Conservation (phyloP, 768 basidiomycete species). For the Naganishia antarctica region DNA sequence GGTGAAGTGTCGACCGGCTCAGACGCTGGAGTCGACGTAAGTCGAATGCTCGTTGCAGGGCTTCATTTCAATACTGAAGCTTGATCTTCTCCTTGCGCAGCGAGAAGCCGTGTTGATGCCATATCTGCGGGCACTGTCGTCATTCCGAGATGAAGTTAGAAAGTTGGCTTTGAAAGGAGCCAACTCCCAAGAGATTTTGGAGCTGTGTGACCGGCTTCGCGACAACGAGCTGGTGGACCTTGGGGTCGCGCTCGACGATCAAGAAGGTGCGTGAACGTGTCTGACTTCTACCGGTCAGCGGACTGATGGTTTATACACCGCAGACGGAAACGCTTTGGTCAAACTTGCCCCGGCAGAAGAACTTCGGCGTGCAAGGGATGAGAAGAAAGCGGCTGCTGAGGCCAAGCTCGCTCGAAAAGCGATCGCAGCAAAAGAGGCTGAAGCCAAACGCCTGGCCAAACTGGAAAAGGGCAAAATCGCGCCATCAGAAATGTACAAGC, state of each 20-base stretch:
- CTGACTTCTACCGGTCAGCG: not conserved
- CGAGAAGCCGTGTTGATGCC: conserved; percentile 82
- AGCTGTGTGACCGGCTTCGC: conserved; percentile 80
- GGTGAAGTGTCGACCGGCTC: conserved; percentile 55
- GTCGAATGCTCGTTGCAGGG: conserved; percentile 20
- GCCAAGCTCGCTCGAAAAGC: conserved; percentile 77
- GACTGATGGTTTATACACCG: conserved; percentile 10
- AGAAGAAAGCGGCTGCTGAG: conserved; percentile 69
- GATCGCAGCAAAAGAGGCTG: conserved; percentile 56
- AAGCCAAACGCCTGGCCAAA: conserved; percentile 56
- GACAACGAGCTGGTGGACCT: conserved; percentile 86
- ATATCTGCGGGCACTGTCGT: conserved; percentile 74
- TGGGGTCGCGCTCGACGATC: conserved; percentile 93
- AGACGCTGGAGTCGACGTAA: conserved; percentile 50
- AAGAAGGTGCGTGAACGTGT: conserved; percentile 63
- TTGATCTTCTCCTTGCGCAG: conserved; percentile 52
- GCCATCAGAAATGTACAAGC: conserved; percentile 75
- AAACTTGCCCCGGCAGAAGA: conserved; percentile 81
- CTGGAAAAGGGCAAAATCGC: conserved; percentile 77
- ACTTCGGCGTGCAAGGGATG: conserved; percentile 77
- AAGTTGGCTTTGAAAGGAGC: conserved; percentile 64
- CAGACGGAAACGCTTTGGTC: conserved; percentile 90
- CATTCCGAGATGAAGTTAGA: conserved; percentile 86
- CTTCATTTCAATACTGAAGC: conserved; percentile 52
- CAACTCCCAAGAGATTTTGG: conserved; percentile 72